phyloP scores from a whole-genome alignment of 805 yeast genomes.

The Starmerella cellae region DNA sequence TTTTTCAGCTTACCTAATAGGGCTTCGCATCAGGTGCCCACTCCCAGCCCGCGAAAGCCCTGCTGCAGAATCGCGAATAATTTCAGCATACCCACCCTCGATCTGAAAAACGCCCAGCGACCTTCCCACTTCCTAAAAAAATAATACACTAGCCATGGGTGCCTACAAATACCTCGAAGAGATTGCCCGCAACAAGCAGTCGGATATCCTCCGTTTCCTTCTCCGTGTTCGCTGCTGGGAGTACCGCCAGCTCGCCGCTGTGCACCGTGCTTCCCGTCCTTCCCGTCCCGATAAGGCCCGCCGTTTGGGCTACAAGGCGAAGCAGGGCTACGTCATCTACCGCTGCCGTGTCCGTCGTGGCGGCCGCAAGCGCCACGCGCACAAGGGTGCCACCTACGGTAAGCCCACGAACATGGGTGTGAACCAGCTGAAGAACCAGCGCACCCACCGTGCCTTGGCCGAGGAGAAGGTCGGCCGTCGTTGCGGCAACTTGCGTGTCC shows the following conservation, averaged over 20 bases:
- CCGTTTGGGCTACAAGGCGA: constrained; percentile 99
- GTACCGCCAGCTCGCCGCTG: constrained; percentile 96
- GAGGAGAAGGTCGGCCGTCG: constrained; percentile 99
- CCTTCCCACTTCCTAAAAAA: background rate
- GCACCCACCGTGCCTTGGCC: constrained; percentile 94
- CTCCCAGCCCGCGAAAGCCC: background rate
- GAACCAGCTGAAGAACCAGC: constrained; percentile 97
- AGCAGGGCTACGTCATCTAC: constrained; percentile 98
- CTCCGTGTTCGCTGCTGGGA: constrained; percentile 99
- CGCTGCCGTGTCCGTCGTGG: constrained; percentile 99
- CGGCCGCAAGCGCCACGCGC: constrained; percentile 99
- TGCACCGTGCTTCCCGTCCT: constrained; percentile 98
- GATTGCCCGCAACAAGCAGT: constrained; percentile 99
- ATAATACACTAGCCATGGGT: constrained; percentile 46
- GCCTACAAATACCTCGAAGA: constrained; percentile 99
- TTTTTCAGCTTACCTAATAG: background rate
- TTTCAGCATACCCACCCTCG: too few relatives aligned
- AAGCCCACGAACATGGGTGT: constrained; percentile 99
- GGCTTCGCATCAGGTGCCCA: background rate
- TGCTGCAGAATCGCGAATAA: background rate
- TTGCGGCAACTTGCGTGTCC: constrained; percentile 96
- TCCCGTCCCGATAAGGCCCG: constrained; percentile 99
- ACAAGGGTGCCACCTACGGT: constrained; percentile 99
- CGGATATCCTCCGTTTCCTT: constrained; percentile 97
- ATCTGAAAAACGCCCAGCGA: too few relatives aligned